Conservation (phyloP, 805 yeast species). For the Yarrowia divulgata region DNA sequence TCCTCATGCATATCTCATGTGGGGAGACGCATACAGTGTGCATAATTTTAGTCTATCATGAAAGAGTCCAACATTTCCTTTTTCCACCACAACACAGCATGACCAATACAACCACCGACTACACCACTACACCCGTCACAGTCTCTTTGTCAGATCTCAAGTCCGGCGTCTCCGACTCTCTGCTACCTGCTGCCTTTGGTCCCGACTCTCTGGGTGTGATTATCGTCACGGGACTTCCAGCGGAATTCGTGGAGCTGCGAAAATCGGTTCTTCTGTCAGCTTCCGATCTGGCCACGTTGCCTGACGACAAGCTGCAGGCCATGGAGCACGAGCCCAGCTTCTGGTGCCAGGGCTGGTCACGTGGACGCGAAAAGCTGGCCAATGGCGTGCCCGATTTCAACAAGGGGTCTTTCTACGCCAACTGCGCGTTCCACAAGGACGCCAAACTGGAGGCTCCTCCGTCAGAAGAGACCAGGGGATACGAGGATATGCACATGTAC, state of each 20-base stretch:
- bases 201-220: slow-evolving; percentile 63
- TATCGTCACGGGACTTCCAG: slow-evolving; percentile 56
- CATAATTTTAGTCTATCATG: slow-evolving; percentile 5
- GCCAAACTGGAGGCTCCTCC: slow-evolving; percentile 57
- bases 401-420: slow-evolving; percentile 66
- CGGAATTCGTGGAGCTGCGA: slow-evolving; percentile 53
- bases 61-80: neutral
- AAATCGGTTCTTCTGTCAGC: slow-evolving; percentile 55
- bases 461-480: slow-evolving; percentile 45
- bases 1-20: too few relatives aligned
- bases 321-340: slow-evolving; percentile 59
- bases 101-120: slow-evolving; percentile 2
- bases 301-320: slow-evolving; percentile 49
- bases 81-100: neutral
- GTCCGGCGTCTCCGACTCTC: slow-evolving; percentile 49
- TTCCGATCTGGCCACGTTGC: slow-evolving; percentile 54
- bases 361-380: slow-evolving; percentile 61
- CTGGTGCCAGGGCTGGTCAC: slow-evolving; percentile 68
- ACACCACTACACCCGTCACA: slow-evolving; percentile 41
- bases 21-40: too few relatives aligned
- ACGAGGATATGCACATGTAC: slow-evolving; percentile 54
- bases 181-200: slow-evolving; percentile 60
- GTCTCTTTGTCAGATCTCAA: slow-evolving; percentile 43
- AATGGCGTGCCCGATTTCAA: slow-evolving; percentile 57
- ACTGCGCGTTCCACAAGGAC: slow-evolving; percentile 62